Base-by-base conservation (phyloP, 2,329 filamentous ascomycete species). In the Trichoderma sp. region DNA sequence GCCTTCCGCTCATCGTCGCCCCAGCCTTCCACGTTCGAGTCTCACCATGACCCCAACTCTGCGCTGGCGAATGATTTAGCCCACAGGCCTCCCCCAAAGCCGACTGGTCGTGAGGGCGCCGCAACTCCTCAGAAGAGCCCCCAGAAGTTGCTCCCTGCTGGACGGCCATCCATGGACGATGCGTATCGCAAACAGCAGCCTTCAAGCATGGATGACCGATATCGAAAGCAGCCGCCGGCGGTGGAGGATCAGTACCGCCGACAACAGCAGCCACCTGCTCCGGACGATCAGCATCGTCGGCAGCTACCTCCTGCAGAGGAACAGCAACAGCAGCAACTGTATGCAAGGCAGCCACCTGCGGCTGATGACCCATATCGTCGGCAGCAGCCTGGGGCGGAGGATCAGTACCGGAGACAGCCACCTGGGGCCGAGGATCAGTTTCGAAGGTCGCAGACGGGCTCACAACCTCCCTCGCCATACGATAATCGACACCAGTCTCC, bases 1-100 rank as follows among this genome's bases (percentile, higher is more conserved):
- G 91, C 93, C 0, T 98, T 96, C 81, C 87, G 96, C 67, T 93
- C 90, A n/a, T 96, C 95, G 0, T 99, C 95, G 7, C 95, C 96
- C 1, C 93, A 97, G 73, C 94, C 94, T 12, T 97, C 95, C 3
- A 92, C 89, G 1, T 96, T 91, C 70, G 92, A 96, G 73, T 96
- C 93, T 43, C 93, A 97, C 70, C 91, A 97, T 74, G 93, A 97
- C 72, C 91, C 92, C 2, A 87, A 93, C 71, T 90, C 89, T 7
- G 84, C 85, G 50, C 79, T 95, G 64, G 89, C 89, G 7, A 83
- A 87, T 63, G 88, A 92, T 67, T 78, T 95, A 74, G 86, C 84
- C 19, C 88, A 88, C 63, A 76, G 81, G 63, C 83, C 85, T 26
- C 74, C 79, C 5, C 72, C 75, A 6, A 77, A 78, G 1, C 77